Percentiles rank a stretch among this genome's conserved stretches.
Evolutionary conservation across 352 stramenopile genomes (phyloP).

Genomic region (Phytophthora rubi): DNA sequence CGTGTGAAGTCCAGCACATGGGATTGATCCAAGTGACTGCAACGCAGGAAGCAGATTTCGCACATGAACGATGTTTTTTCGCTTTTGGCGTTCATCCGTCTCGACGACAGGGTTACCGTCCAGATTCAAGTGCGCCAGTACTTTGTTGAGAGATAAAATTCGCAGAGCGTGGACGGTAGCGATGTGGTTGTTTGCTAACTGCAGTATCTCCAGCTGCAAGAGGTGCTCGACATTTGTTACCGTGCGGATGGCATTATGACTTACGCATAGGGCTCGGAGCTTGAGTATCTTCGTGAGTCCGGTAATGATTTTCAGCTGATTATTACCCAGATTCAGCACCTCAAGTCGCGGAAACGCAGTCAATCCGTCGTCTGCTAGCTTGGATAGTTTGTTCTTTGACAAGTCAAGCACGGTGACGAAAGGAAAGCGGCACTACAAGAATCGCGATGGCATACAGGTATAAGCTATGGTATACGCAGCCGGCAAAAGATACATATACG

Average conservation of each 20-base stretch:
- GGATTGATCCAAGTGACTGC: conserved; percentile 65
- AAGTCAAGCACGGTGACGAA: conserved; percentile 62
- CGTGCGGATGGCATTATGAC: conserved; percentile 58
- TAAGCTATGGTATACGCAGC: neutral
- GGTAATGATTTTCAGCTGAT: conserved; percentile 61
- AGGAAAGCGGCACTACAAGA: conserved; percentile 64
- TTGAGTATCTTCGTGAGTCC: conserved; percentile 64
- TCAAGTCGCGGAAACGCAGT: conserved; percentile 66
- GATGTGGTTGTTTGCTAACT: conserved; percentile 62
- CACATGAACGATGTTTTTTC: conserved; percentile 79
- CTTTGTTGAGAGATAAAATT: conserved; percentile 78
- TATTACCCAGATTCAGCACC: conserved; percentile 66
- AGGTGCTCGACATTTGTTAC: conserved; percentile 85
- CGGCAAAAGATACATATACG: conserved; percentile 1
- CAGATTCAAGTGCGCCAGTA: conserved; percentile 71
- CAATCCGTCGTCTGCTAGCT: conserved; percentile 58
- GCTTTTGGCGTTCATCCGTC: conserved; percentile 66
- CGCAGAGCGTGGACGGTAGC: conserved; percentile 55
- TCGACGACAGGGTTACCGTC: conserved; percentile 76
- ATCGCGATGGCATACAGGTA: conserved; percentile 2
- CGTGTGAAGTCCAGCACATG: conserved; percentile 43
- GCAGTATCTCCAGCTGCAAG: conserved; percentile 60
- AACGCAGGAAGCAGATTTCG: conserved; percentile 78
- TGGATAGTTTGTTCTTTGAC: conserved; percentile 65
- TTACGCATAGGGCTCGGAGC: conserved; percentile 65